Evolutionary conservation across 176 grass and related monocot genomes (phyloP).

Genomic region (Calamus simplicifolius): DNA sequence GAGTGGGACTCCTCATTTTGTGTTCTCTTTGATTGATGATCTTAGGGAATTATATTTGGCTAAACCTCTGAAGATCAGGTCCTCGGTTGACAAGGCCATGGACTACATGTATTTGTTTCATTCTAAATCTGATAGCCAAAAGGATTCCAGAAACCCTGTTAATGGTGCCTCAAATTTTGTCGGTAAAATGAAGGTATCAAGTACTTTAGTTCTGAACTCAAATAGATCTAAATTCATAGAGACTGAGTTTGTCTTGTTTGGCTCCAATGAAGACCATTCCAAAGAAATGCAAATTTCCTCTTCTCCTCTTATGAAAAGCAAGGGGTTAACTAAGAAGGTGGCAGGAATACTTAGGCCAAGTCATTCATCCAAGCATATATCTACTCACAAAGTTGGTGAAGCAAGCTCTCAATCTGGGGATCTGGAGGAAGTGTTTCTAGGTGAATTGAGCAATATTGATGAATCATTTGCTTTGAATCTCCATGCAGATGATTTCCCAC

Average conservation of each 20-base stretch:
- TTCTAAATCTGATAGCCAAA: constrained; percentile 4
- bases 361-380: constrained; percentile 5
- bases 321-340: constrained; percentile 6
- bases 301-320: not conserved
- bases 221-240: constrained; percentile 13
- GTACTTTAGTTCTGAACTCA: constrained; percentile 19
- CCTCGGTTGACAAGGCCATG: constrained; percentile 2
- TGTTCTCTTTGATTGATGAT: constrained; percentile 19
- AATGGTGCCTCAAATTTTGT: constrained; percentile 3
- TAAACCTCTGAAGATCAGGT: constrained; percentile 26
- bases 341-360: constrained; percentile 15
- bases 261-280: constrained; percentile 1
- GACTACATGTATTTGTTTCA: constrained; percentile 39
- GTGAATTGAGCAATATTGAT: constrained; percentile 16
- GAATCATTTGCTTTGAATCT: constrained; percentile 6
- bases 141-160: not conserved
- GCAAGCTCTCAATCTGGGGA: not conserved
- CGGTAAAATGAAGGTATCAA: constrained; percentile 40
- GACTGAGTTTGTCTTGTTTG: constrained; percentile 34
- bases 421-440: not conserved
- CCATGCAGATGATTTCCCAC: constrained; percentile 16
- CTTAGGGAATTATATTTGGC: constrained; percentile 14
- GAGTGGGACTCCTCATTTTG: constrained; percentile 24
- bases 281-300: constrained; percentile 1
- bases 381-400: constrained; percentile 13